Conservation (phyloP, 2,329 filamentous ascomycete species). For the Raffaelea deltoideospora region DNA sequence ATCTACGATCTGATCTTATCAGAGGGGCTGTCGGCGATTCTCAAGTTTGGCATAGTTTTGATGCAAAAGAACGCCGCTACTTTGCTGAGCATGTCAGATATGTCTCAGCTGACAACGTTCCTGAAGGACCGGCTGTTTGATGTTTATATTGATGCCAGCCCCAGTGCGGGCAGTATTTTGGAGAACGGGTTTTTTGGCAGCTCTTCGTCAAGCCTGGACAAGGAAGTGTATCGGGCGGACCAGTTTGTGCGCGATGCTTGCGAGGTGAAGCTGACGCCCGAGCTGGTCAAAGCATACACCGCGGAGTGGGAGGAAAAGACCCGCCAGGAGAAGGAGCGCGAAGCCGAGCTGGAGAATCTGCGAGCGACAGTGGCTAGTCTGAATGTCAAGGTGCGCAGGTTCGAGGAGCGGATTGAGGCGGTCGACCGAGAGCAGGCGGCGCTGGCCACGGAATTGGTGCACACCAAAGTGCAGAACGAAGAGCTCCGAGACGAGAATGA, state of each 20-base stretch:
- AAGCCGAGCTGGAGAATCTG: conserved; percentile 64
- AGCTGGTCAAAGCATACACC: conserved; percentile 67
- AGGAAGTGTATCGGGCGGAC: conserved; percentile 91
- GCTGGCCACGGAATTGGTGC: conserved; percentile 80
- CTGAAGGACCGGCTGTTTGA: conserved; percentile 92
- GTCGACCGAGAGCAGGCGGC: conserved; percentile 83
- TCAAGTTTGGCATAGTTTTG: conserved; percentile 86
- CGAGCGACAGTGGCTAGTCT: conserved; percentile 51
- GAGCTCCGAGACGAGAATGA: conserved; percentile 83
- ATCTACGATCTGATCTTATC: conserved; percentile 94
- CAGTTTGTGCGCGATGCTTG: conserved; percentile 87
- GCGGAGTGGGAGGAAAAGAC: conserved; percentile 87
- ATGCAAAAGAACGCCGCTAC: conserved; percentile 86
- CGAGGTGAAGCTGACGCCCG: conserved; percentile 68
- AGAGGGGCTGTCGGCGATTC: conserved; percentile 80
- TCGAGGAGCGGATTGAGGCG: conserved; percentile 79
- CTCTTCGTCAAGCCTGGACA: conserved; percentile 76
- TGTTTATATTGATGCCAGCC: conserved; percentile 88
- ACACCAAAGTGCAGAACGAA: conserved; percentile 86
- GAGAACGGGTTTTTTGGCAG: conserved; percentile 97
- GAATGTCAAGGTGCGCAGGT: conserved; percentile 59
- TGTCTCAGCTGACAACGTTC: conserved; percentile 76
- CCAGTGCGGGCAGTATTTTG: conserved; percentile 80
- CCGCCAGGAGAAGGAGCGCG: conserved; percentile 64
- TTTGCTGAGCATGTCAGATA: conserved; percentile 74